Evolutionary conservation across 371 early-diverging fungal species (phyloP), one percentile per base, ranked within the genome.

Genomic region (Lichtheimia corymbifera): DNA sequence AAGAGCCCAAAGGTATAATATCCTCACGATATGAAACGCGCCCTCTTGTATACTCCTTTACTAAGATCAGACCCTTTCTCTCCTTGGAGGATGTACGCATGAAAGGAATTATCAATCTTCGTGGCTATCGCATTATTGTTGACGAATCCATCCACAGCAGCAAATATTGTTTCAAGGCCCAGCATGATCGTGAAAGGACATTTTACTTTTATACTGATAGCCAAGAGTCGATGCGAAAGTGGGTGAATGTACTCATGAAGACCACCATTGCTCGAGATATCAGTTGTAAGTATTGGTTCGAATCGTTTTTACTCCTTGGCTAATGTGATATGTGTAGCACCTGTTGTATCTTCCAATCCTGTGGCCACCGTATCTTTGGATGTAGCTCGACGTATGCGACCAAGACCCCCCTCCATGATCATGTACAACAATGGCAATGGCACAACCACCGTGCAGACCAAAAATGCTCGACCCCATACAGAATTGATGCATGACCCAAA

Each of bases 191-290:
- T 3, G 78, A 84, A 55, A 76, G 88, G 28, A 81, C 84, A 44
- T 84, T 86, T 63, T 83, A 63, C 61, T 88, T 90, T 66, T 87
- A 85, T 63, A 82, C 83, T 5, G 89, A 88, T 28, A 82, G 83
- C 15, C 78, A 83, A 52, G 68, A 75, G 1, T 76, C 73, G 9
- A 84, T 83, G 79, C 77, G 77, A 9, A 67, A 67, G 1, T 90
- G 89, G 89, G 71, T 88, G 25, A 87, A 83, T 43, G 83, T 83
- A 27, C 61, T 90, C 57, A 89, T 88, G 81, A 90, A 90, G 60
- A 82, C 88, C n/a, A 86, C 91, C 0, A 90, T 90, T 64, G 76
- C 81, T 18, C 75, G 88, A 11, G 86, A 88, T 62, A 63, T 63
- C 40, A 63, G 63, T 30, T 53, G 63, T 63, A 57, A 42, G 56